Base-by-base conservation (phyloP, 2,329 filamentous ascomycete genomes). In the Emydomyces testavorans region DNA sequence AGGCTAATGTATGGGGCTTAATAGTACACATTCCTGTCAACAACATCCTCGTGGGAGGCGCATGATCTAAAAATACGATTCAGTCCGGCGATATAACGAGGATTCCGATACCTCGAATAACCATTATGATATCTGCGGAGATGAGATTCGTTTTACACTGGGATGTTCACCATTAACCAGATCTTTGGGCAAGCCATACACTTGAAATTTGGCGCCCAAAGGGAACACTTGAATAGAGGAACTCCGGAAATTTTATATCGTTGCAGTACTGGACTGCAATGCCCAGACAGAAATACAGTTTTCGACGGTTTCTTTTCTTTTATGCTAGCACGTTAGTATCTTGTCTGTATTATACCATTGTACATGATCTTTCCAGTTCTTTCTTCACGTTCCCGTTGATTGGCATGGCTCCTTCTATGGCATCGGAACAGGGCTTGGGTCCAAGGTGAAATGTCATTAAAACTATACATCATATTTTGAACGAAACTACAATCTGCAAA, bases 1-100 rank as follows among this genome's bases (percentile, higher is more conserved):
- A 24, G 36, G 31, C 42, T 45, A 21, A 43, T 42, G 15, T 20
- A 8, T 29, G 32, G 4, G 11, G 6, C 23, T 24, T 15, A 16
- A 31, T 51, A 72, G 70, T 72, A 59, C 70, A 72, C 53, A 72
- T 72, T 46, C 70, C 70, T 15, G 70, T 72, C 44, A 72, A 72
- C 64, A 71, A 72, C 53, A 68, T 72, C 29, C 62, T 72, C 43
- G 70, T 72, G 53, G 70, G 70, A 56, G 70, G 66, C 58, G 66
- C 65, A 52, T 69, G 62, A 61, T 40, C 13, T 6, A n/a, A 16
- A n/a, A 15, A 32, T 24, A 16, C 18, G 20, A 16, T n/a, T n/a
- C n/a, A n/a, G n/a, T n/a, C n/a, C n/a, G n/a, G n/a, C n/a, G n/a
- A n/a, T n/a, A n/a, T n/a, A n/a, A n/a, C n/a, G 20, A 8, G 13